A percentile compares a stretch with the other conserved stretches of the same genome.
These are phyloP conservation scores for Yamadazyma phyllophila DNA, from an alignment of 805 yeast species.

Conservation along the genomic window DNA sequence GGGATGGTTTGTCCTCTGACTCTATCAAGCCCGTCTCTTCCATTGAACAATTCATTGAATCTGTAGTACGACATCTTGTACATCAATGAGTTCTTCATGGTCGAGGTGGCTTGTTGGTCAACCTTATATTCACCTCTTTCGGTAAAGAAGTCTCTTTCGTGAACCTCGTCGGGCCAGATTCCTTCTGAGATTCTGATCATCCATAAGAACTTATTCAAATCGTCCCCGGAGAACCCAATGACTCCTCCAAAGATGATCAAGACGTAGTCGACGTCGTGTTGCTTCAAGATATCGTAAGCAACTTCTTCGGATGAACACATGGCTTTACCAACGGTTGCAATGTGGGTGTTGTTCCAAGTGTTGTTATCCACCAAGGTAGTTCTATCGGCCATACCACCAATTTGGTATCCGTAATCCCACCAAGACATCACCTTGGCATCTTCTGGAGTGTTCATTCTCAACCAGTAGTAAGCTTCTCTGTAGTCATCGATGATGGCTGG, in stretches of 20 bases:
- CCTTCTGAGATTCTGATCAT: constrained; percentile 99
- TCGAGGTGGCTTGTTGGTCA: constrained; percentile 73
- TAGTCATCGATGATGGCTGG: constrained; percentile 87
- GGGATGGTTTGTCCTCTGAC: constrained; percentile 83
- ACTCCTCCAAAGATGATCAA: constrained; percentile 92
- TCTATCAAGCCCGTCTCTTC: constrained; percentile 69
- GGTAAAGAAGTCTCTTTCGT: constrained; percentile 81
- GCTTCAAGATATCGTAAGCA: constrained; percentile 81
- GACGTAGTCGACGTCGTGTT: constrained; percentile 94
- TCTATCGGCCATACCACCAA: constrained; percentile 99
- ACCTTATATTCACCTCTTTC: constrained; percentile 84
- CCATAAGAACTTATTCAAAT: constrained; percentile 95
- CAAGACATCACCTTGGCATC: constrained; percentile 96
- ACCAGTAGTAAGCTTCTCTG: constrained; percentile 98
- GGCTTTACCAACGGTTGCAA: constrained; percentile 98
- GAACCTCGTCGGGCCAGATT: constrained; percentile 98
- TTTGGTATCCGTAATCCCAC: constrained; percentile 99
- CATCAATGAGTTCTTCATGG: constrained; percentile 89
- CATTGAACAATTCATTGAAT: constrained; percentile 67
- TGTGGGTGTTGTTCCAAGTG: constrained; percentile 99
- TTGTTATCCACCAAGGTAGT: constrained; percentile 97
- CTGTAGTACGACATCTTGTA: constrained; percentile 93
- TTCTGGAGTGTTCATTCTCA: constrained; percentile 95
- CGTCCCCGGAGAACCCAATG: constrained; percentile 93
- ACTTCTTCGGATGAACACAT: constrained; percentile 88